Evolutionary conservation across 345 rosid genomes (phyloP), one percentile per base, ranked within the genome.

Genomic region (Zanthoxylum bungeanum): DNA sequence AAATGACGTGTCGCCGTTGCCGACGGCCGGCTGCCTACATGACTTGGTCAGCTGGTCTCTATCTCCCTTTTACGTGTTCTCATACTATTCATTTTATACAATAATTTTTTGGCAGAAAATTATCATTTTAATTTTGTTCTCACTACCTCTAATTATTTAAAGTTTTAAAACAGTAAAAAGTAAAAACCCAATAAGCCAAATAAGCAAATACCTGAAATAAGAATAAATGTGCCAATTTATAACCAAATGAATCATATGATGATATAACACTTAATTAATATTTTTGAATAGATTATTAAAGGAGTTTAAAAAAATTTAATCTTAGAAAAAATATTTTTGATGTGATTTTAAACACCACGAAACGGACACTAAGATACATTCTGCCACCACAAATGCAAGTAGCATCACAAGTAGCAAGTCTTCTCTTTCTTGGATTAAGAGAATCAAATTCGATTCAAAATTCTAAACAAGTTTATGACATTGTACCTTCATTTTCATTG

Each of bases 211-310:
- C 14, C 10, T 16, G 57, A 47, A 68, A 12, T 8, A 27, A 39
- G 67, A 46, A 64, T 68, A 36, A 46, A 5, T 14, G 49, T 39
- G 66, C 3, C 12, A 11, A n/a, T n/a, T n/a, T n/a, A 9, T 11
- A 16, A 36, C 19, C n/a, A 28, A 71, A 47, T 37, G 76, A 73
- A 63, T n/a, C 72, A 68, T 68, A 64, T 68, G 72, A n/a, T n/a
- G n/a, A n/a, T n/a, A n/a, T n/a, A n/a, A n/a, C n/a, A n/a, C n/a
- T n/a, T n/a, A n/a, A n/a, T n/a, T n/a, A n/a, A n/a, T n/a, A n/a
- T n/a, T n/a, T n/a, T n/a, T n/a, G n/a, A n/a, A n/a, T n/a, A n/a
- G n/a, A n/a, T n/a, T n/a, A n/a, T n/a, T n/a, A n/a, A n/a, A n/a
- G n/a, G n/a, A n/a, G n/a, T n/a, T n/a, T n/a, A n/a, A n/a, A n/a